A percentile compares a stretch with the other conserved stretches of the same genome.
These are phyloP conservation scores for Akanthomyces dipterigenus DNA, from an alignment of 2,329 filamentous ascomycete genomes.

Conservation along the genomic window DNA sequence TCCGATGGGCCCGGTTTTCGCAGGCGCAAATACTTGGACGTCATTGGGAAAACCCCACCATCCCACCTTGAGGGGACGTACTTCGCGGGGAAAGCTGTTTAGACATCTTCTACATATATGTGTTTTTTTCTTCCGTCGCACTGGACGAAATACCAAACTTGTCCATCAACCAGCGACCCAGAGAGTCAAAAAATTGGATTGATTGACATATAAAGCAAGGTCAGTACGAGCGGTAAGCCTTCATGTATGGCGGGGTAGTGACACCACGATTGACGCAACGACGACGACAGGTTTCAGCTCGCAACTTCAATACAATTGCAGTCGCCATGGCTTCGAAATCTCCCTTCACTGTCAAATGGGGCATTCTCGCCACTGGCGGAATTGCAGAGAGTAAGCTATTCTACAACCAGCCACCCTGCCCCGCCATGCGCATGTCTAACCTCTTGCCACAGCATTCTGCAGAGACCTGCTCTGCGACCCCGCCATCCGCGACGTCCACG, in stretches of 20 bases:
- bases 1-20: neutral
- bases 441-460: conserved; percentile 48
- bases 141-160: neutral
- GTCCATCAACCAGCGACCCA: neutral
- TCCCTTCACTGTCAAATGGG: conserved; percentile 49
- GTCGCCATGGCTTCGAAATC: conserved; percentile 30
- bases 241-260: neutral
- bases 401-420: neutral
- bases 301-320: neutral
- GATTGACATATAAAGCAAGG: neutral
- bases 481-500: conserved; percentile 57
- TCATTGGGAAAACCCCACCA: conserved; percentile 4
- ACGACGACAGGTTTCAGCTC: neutral
- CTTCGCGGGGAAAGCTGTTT: conserved; percentile 6
- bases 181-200: neutral
- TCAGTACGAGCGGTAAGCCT: neutral
- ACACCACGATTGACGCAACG: neutral
- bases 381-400: conserved; percentile 46
- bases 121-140: neutral
- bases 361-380: conserved; percentile 54
- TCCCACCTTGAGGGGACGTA: neutral
- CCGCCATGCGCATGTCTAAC: neutral
- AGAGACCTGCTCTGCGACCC: conserved; percentile 75
- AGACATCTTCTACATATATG: neutral
- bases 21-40: neutral